A percentile compares a stretch with the other conserved stretches of the same genome.
phyloP scores from a whole-genome alignment of 805 yeast species.

The Barnettozyma salicaria region DNA sequence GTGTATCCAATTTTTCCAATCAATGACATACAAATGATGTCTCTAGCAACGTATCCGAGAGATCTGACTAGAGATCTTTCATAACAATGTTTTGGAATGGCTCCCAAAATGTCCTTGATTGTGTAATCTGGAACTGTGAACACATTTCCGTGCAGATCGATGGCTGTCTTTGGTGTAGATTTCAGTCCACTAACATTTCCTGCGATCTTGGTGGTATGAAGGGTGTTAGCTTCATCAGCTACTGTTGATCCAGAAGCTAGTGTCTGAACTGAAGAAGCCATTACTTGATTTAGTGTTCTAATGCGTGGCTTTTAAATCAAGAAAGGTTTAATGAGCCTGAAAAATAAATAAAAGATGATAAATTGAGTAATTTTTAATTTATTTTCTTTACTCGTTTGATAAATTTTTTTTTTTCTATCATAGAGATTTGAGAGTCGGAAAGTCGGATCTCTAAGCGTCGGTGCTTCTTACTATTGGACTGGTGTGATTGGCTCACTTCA shows the following conservation, averaged over 20 bases:
- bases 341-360: not conserved
- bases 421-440: too few relatives aligned
- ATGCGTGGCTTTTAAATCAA: not conserved
- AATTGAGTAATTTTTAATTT: not conserved
- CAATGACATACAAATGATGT: conserved; percentile 38
- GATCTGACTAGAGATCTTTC: conserved; percentile 46
- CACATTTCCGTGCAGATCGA: conserved; percentile 46
- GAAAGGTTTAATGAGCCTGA: not conserved
- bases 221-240: not conserved
- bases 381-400: not conserved
- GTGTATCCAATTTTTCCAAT: conserved; percentile 39
- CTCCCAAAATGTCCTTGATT: conserved; percentile 49
- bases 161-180: conserved; percentile 30
- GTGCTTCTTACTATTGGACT: not conserved
- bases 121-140: conserved; percentile 59
- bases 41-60: conserved; percentile 47
- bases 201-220: conserved; percentile 17
- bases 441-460: not conserved
- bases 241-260: conserved; percentile 12
- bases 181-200: conserved; percentile 21
- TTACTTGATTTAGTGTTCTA: not conserved
- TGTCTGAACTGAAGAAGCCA: conserved; percentile 15
- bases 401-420: not conserved
- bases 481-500: not conserved
- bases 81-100: conserved; percentile 58